phyloP scores from a whole-genome alignment of 1,284 basidiomycete species.

The Heliocybe sulcata region DNA sequence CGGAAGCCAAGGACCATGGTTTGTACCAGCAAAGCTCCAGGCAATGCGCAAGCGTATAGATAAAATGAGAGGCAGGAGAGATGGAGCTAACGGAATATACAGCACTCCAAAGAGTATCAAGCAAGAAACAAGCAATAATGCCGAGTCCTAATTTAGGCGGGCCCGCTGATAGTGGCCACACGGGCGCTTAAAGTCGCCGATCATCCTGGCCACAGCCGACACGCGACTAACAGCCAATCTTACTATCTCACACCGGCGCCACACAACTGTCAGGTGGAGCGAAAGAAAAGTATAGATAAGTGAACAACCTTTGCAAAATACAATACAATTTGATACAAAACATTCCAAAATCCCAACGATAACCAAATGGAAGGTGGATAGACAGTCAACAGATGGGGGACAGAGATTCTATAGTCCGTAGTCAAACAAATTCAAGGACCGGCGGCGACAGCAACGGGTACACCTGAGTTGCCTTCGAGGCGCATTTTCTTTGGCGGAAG shows the following conservation, averaged over 20 bases:
- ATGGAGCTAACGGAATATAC: neutral
- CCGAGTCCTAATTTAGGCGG: neutral
- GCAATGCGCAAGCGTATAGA: neutral
- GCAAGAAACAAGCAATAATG: neutral
- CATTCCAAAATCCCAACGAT: constrained; percentile 13
- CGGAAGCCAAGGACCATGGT: neutral
- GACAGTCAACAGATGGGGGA: constrained; percentile 18
- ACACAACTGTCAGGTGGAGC: neutral
- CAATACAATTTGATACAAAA: constrained; percentile 24
- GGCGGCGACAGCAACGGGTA: constrained; percentile 2
- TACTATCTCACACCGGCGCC: no score
- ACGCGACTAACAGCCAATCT: no score
- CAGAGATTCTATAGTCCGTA: constrained; percentile 30
- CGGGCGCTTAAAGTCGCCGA: neutral
- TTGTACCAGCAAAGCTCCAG: neutral
- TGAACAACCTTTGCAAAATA: constrained; percentile 14
- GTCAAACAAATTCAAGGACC: neutral
- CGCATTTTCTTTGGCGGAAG: constrained; percentile 31
- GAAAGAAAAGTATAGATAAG: neutral
- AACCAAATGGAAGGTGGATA: constrained; percentile 18
- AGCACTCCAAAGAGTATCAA: neutral
- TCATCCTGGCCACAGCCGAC: neutral
- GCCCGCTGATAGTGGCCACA: no score
- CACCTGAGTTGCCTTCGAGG: constrained; percentile 21
- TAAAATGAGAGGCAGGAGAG: neutral